Evolutionary conservation across 305 asterid species (phyloP).

Genomic region (Fraxinus sp.): DNA sequence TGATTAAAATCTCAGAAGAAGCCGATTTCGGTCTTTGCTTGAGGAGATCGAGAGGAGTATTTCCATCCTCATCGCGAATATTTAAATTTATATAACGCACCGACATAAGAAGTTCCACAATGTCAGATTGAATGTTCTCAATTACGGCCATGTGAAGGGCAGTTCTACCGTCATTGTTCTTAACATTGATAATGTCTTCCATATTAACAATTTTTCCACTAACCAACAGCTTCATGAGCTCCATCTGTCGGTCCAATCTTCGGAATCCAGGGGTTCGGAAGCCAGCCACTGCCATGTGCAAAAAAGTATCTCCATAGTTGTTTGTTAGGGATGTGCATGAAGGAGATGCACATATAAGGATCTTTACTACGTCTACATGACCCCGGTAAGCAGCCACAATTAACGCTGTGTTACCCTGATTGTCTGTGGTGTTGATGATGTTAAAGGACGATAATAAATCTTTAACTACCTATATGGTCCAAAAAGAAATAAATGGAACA

Average conservation of each 20-base stretch:
- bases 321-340: constrained; percentile 37
- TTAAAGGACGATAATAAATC: constrained; percentile 45
- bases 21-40: constrained; percentile 56
- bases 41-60: constrained; percentile 72
- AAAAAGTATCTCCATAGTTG: constrained; percentile 64
- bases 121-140: constrained; percentile 52
- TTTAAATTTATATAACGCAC: constrained; percentile 49
- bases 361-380: constrained; percentile 43
- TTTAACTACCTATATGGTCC: constrained; percentile 56
- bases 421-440: constrained; percentile 45
- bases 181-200: constrained; percentile 48
- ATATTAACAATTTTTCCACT: constrained; percentile 32
- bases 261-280: constrained; percentile 67
- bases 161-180: constrained; percentile 67
- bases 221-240: constrained; percentile 51
- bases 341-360: constrained; percentile 51
- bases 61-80: constrained; percentile 54
- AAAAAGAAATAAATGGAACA: neutral
- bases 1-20: constrained; percentile 65
- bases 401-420: constrained; percentile 70
- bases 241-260: constrained; percentile 61
- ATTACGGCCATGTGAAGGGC: constrained; percentile 73
- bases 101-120: constrained; percentile 77
- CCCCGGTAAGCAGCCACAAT: constrained; percentile 77
- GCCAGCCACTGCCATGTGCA: constrained; percentile 79